phyloP scores from a whole-genome alignment of 2,329 filamentous ascomycete genomes.

The Metarhizium album region DNA sequence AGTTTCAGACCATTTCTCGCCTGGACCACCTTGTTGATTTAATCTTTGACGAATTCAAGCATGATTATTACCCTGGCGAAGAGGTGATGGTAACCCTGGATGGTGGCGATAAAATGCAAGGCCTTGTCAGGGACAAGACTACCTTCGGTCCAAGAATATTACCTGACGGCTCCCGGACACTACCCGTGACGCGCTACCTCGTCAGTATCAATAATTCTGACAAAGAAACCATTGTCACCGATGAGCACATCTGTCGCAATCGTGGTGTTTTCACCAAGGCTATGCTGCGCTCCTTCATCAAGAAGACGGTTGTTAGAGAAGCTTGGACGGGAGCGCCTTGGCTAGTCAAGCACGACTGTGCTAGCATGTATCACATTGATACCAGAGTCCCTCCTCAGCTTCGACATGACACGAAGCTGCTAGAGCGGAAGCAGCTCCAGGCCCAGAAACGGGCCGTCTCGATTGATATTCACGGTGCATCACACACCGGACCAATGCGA shows the following conservation, averaged over 20 bases:
- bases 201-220: conserved; percentile 62
- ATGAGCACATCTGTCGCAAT: conserved; percentile 74
- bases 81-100: conserved; percentile 62
- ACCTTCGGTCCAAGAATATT: conserved; percentile 51
- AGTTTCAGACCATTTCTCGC: conserved; percentile 79
- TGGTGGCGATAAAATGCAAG: conserved; percentile 59
- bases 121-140: conserved; percentile 75
- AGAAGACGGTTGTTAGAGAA: conserved; percentile 85
- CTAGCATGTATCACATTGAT: conserved; percentile 73
- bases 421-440: conserved; percentile 64
- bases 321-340: conserved; percentile 95
- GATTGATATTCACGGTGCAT: conserved; percentile 31
- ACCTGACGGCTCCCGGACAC: conserved; percentile 58
- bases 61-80: conserved; percentile 86
- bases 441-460: conserved; percentile 50
- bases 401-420: conserved; percentile 67
- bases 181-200: conserved; percentile 69
- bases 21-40: conserved; percentile 71
- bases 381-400: conserved; percentile 77
- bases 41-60: conserved; percentile 69
- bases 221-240: conserved; percentile 69
- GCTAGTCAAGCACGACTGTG: conserved; percentile 82
- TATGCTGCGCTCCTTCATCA: conserved; percentile 86
- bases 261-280: conserved; percentile 91
- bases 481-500: conserved; percentile 38